These are phyloP conservation scores for Phytophthora nicotianae DNA, from an alignment of 352 stramenopile species.

Conservation along the genomic window DNA sequence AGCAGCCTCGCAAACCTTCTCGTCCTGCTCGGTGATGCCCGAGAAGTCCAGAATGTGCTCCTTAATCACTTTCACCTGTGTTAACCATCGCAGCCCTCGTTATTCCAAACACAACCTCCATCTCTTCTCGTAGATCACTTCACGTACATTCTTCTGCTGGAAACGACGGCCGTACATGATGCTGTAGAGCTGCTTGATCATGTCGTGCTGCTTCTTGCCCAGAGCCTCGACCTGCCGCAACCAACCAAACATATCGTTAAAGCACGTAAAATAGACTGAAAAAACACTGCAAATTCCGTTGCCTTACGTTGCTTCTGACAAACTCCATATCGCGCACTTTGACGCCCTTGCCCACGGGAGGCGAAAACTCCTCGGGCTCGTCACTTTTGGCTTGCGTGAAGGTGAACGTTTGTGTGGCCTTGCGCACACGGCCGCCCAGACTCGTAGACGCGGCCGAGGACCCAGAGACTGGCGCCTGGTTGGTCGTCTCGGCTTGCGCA, in stretches of 20 bases:
- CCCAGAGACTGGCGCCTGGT: not conserved
- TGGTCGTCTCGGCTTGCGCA: constrained; percentile 8
- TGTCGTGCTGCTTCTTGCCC: constrained; percentile 74
- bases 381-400: constrained; percentile 52
- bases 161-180: constrained; percentile 82
- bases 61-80: constrained; percentile 80
- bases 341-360: constrained; percentile 52
- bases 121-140: too few species aligned
- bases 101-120: not conserved
- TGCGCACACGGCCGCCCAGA: constrained; percentile 57
- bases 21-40: constrained; percentile 61
- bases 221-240: constrained; percentile 57
- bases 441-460: constrained; percentile 22
- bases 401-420: constrained; percentile 72
- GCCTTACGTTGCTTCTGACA: constrained; percentile 51
- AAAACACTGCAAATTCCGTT: not conserved
- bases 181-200: constrained; percentile 80
- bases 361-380: constrained; percentile 66
- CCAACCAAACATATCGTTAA: not conserved
- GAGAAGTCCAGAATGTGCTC: constrained; percentile 84
- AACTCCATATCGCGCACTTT: constrained; percentile 73
- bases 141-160: constrained; percentile 78
- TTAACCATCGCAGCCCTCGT: not conserved
- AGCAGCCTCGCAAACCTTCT: constrained; percentile 51
- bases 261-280: not conserved